phyloP scores from a whole-genome alignment of 1,139 yeast genomes.

The Kluyveromyces sp. region DNA sequence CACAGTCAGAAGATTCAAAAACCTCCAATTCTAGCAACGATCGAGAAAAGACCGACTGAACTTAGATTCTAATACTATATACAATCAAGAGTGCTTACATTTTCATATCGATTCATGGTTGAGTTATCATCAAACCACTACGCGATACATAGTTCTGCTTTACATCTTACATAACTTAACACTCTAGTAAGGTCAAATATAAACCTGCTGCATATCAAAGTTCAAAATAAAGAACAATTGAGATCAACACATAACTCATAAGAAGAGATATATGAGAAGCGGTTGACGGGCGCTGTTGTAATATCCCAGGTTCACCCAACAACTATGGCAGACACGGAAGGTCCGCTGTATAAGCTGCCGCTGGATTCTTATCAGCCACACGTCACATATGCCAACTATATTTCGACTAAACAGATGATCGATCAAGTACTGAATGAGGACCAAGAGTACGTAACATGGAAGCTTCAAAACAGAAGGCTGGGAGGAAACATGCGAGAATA shows the following conservation, averaged over 20 bases:
- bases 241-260: neutral
- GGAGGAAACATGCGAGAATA: constrained; percentile 28
- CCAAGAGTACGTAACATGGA: constrained; percentile 31
- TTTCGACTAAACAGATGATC: constrained; percentile 29
- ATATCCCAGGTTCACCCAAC: too few species aligned
- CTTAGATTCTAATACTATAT: neutral
- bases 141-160: too few species aligned
- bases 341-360: constrained; percentile 30
- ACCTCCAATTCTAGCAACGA: neutral
- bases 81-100: neutral
- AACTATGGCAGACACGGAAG: constrained; percentile 23
- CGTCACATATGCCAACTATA: constrained; percentile 26
- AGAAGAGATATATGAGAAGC: too few species aligned
- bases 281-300: too few species aligned
- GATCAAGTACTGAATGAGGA: constrained; percentile 31
- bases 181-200: neutral
- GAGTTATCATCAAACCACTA: neutral
- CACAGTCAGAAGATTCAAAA: constrained; percentile 4
- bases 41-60: neutral
- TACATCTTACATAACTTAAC: neutral
- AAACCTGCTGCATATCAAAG: neutral
- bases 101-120: neutral
- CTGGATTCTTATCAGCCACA: constrained; percentile 26
- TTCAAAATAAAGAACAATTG: neutral
- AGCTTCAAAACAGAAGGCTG: constrained; percentile 22